A percentile compares a stretch with the other conserved stretches of the same genome.
Evolutionary conservation across 768 basidiomycete species (phyloP).

Genomic region (Termitomyces sp.): DNA sequence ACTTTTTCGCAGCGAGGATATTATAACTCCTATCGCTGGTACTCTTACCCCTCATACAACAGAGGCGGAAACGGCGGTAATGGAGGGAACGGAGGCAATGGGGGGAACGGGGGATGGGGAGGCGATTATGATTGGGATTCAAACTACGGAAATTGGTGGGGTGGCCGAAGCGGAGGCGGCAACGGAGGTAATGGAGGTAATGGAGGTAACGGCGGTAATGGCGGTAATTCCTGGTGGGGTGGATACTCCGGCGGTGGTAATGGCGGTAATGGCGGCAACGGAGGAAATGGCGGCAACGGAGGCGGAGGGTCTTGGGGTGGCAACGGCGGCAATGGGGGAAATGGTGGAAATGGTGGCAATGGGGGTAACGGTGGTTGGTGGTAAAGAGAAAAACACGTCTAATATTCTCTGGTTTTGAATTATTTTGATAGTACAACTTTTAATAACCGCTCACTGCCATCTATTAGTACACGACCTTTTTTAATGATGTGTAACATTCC

Average conservation of each 20-base stretch:
- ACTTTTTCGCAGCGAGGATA: neutral
- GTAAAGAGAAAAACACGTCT: too few species aligned
- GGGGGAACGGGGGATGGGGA: neutral
- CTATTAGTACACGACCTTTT: too few species aligned
- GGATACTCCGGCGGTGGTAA: neutral
- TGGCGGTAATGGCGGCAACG: neutral
- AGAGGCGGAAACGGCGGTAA: neutral
- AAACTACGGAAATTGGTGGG: neutral
- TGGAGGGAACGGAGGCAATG: neutral
- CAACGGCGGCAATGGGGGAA: too few species aligned
- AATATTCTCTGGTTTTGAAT: too few species aligned
- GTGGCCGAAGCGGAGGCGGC: neutral
- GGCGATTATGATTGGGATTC: neutral
- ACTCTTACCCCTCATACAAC: neutral
- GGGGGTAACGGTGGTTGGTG: too few species aligned
- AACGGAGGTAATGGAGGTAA: neutral
- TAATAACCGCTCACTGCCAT: too few species aligned
- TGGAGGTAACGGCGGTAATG: neutral
- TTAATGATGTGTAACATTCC: too few species aligned
- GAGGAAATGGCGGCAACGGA: neutral
- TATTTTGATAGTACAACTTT: too few species aligned
- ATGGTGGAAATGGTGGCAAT: too few species aligned
- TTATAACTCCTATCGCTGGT: neutral
- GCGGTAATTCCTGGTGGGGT: neutral
- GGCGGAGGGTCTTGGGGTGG: too few species aligned